A percentile compares a stretch with the other conserved stretches of the same genome.
Evolutionary conservation across 805 yeast genomes (phyloP).

Genomic region (Starmerella kuoi): DNA sequence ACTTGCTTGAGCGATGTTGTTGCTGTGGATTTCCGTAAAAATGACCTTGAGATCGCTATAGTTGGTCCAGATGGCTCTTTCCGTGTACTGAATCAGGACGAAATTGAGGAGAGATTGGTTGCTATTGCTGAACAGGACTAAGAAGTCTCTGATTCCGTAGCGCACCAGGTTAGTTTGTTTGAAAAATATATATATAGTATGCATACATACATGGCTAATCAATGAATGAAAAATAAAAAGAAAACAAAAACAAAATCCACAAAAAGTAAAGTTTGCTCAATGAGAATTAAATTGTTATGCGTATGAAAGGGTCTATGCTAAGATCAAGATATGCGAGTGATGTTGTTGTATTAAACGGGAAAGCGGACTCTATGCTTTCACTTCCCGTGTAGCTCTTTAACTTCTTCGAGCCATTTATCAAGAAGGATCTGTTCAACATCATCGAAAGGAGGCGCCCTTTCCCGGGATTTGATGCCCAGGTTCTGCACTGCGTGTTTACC

Average conservation of each 20-base stretch:
- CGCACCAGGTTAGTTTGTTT: constrained; percentile 43
- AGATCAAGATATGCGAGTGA: too few relatives aligned
- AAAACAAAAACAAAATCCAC: too few relatives aligned
- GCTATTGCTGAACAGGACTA: constrained; percentile 94
- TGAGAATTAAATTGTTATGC: too few relatives aligned
- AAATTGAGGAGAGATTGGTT: constrained; percentile 86
- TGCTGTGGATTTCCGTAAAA: constrained; percentile 86
- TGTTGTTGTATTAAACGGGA: too few relatives aligned
- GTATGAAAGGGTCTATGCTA: too few relatives aligned
- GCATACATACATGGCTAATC: too few relatives aligned
- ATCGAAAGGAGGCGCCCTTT: constrained; percentile 10
- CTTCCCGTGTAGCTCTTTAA: constrained; percentile 8
- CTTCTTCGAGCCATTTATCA: constrained; percentile 21
- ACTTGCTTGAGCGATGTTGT: constrained; percentile 73
- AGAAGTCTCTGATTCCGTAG: constrained; percentile 86
- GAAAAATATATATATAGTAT: background rate
- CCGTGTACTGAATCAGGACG: constrained; percentile 62
- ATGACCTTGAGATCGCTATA: constrained; percentile 86
- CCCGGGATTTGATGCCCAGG: constrained; percentile 6
- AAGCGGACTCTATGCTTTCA: too few relatives aligned
- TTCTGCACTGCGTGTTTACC: constrained; percentile 16
- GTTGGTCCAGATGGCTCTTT: constrained; percentile 57
- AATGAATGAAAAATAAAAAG: too few relatives aligned
- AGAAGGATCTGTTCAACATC: constrained; percentile 23
- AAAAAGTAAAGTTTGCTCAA: too few relatives aligned